Base-by-base conservation (phyloP, 176 grass and related monocot genomes). In the Alloteropsis semialata region DNA sequence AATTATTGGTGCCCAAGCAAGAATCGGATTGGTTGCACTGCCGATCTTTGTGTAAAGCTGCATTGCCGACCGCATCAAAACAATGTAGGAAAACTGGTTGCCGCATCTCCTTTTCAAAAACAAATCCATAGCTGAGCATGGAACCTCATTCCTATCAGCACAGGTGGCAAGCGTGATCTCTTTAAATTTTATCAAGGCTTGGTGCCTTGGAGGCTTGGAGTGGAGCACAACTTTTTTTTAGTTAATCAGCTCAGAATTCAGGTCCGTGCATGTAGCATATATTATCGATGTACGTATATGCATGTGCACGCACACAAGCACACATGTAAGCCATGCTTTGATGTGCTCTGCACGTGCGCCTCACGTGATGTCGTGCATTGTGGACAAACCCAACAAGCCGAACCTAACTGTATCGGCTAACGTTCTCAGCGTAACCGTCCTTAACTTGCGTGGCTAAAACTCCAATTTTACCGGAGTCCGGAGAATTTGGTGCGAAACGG, bases 41-140 rank as follows among this genome's bases (percentile, higher is more conserved):
- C 43, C 32, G 15, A 22, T 76, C 82, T 76, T 32, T 33, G 0
- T 66, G 72, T 75, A 66, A 75, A 76, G 82, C 11, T 65, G 48
- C 60, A 65, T 13, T 24, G 57, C 24, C 8, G 22, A 43, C 38
- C 22, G 66, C 8, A 8, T 69, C 4, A 45, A 27, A 15, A 44
- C 43, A 39, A n/a, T 16, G 54, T 21, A 56, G 8, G 9, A 19
- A 56, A n/a, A 11, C 22, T 69, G 43, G 34, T 46, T 16, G 49
- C 39, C 36, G 72, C 37, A 74, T 74, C 54, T 79, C 53, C 15
- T 28, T 50, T 59, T 19, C 6, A 3, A 33, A 34, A 42, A 5
- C 19, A 32, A 24, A 18, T 11, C 1, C 22, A 36, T 28, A 63
- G 33, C 37, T 41, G 17, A 65, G 58, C 15, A 29, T 50, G 42